phyloP scores from a whole-genome alignment of 257 asterid genomes.

The Cynanchum wilfordii region DNA sequence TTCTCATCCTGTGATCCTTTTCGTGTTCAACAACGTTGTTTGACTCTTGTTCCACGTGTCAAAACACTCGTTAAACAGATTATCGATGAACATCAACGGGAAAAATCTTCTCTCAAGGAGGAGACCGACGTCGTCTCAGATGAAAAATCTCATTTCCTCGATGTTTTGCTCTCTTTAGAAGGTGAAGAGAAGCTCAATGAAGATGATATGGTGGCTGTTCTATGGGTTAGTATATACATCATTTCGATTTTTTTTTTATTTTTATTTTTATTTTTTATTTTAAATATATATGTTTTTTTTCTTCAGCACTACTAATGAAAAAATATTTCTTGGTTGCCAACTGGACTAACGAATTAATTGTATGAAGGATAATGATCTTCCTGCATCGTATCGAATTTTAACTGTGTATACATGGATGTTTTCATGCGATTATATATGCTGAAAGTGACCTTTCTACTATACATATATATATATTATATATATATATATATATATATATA shows the following conservation, averaged over 20 bases:
- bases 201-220: slow-evolving; percentile 73
- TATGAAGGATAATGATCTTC: background rate
- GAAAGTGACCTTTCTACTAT: slow-evolving; percentile 14
- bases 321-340: background rate
- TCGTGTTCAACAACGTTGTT: slow-evolving; percentile 35
- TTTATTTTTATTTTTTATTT: no score
- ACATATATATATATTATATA: no score
- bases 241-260: no score
- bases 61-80: slow-evolving; percentile 32
- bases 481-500: no score
- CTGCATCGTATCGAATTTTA: slow-evolving; percentile 1
- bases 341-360: slow-evolving; percentile 1
- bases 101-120: background rate
- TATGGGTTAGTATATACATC: slow-evolving; percentile 55
- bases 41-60: slow-evolving; percentile 34
- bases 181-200: slow-evolving; percentile 71
- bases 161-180: slow-evolving; percentile 55
- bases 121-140: background rate
- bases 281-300: no score
- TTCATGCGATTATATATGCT: slow-evolving; percentile 5
- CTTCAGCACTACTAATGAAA: background rate
- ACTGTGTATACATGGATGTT: background rate
- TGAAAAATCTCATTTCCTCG: slow-evolving; percentile 50
- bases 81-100: slow-evolving; percentile 29
- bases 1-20: slow-evolving; percentile 35